These are phyloP conservation scores for Sporothrix pseudoabietina DNA, from an alignment of 2,329 filamentous ascomycete genomes.

Conservation along the genomic window DNA sequence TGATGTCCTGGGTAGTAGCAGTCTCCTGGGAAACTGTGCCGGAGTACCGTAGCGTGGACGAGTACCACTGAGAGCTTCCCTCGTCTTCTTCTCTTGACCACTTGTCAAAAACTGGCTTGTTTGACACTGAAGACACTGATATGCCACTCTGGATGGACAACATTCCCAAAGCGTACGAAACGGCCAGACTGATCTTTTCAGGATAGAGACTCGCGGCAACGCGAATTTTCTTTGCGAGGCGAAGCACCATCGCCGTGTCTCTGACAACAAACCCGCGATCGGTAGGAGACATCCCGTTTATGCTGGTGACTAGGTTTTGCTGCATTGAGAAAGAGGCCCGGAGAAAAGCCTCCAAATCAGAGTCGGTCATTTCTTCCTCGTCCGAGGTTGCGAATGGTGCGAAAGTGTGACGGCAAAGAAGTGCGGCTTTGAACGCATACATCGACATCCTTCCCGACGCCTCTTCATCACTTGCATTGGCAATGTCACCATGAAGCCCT, in stretches of 20 bases:
- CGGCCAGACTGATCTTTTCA: neutral
- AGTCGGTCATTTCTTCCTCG: neutral
- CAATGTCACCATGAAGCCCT: constrained; percentile 50
- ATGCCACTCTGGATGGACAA: too few relatives aligned
- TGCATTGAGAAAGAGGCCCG: constrained; percentile 29
- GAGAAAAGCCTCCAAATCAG: constrained; percentile 17
- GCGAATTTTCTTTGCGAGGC: neutral
- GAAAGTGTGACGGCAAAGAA: constrained; percentile 56
- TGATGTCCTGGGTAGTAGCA: constrained; percentile 35
- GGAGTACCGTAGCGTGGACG: neutral
- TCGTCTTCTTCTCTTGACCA: neutral
- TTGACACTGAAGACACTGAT: too few relatives aligned
- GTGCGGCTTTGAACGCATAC: constrained; percentile 57
- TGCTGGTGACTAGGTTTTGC: constrained; percentile 27
- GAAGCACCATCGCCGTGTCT: constrained; percentile 15
- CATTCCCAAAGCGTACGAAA: too few relatives aligned
- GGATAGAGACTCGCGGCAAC: neutral
- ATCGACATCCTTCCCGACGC: constrained; percentile 44
- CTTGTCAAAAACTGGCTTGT: neutral
- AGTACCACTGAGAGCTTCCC: constrained; percentile 25
- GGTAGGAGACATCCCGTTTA: neutral
- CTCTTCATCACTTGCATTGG: constrained; percentile 43
- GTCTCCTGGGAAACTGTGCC: fast-evolving
- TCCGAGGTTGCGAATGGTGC: constrained; percentile 19
- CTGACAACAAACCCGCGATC: constrained; percentile 8